phyloP scores from a whole-genome alignment of 345 rosid species.

The Cardiospermum halicacabum region DNA sequence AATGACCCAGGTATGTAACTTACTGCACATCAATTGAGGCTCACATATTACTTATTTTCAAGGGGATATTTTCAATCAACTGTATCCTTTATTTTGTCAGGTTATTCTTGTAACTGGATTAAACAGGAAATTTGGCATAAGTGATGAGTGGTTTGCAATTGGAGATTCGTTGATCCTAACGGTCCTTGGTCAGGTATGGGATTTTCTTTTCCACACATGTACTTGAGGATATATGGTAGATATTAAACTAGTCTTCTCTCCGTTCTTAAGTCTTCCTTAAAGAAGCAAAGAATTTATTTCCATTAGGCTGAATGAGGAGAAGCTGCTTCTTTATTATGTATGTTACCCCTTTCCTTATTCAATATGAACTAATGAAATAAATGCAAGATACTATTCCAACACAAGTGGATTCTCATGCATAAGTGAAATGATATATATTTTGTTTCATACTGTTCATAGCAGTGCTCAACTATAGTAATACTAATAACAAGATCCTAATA shows the following conservation, averaged over 20 bases:
- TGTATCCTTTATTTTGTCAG: slow-evolving; percentile 29
- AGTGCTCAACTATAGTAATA: neutral
- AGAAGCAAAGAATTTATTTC: neutral
- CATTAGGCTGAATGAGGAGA: too few relatives aligned
- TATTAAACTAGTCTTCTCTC: neutral
- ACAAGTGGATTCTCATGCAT: neutral
- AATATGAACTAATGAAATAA: neutral
- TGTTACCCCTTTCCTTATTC: neutral
- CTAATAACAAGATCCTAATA: neutral
- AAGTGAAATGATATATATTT: neutral
- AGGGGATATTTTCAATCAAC: neutral
- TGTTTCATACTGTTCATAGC: neutral
- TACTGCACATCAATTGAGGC: neutral
- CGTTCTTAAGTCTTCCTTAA: neutral
- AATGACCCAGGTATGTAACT: slow-evolving; percentile 78
- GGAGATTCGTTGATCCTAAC: slow-evolving; percentile 92
- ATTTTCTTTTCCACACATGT: neutral
- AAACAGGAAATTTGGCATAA: slow-evolving; percentile 73
- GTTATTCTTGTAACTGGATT: slow-evolving; percentile 85
- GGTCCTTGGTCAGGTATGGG: slow-evolving; percentile 78
- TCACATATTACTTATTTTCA: neutral
- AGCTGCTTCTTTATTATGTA: neutral
- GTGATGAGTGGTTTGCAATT: slow-evolving; percentile 94
- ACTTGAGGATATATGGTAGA: neutral
- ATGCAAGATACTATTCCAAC: too few relatives aligned